These are phyloP conservation scores for Karstenula rhodostoma DNA, from an alignment of 2,329 filamentous ascomycete genomes.

Conservation along the genomic window DNA sequence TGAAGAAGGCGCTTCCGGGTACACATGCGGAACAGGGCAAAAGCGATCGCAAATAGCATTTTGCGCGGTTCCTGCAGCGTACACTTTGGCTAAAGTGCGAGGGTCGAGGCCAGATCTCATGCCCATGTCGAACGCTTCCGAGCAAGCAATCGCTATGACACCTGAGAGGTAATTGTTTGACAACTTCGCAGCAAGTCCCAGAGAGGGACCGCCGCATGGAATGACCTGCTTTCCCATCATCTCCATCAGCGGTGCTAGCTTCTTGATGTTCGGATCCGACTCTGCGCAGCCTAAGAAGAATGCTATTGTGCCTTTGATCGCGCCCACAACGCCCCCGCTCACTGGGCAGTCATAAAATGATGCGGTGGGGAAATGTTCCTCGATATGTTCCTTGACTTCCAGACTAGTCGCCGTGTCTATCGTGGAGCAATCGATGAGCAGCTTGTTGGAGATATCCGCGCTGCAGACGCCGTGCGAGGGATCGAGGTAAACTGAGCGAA, in stretches of 20 bases:
- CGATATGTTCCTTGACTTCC: slow-evolving; percentile 53
- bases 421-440: slow-evolving; percentile 64
- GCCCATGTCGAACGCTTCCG: slow-evolving; percentile 68
- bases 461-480: slow-evolving; percentile 53
- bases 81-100: slow-evolving; percentile 60
- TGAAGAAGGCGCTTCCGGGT: slow-evolving; percentile 56
- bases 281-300: slow-evolving; percentile 64
- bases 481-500: slow-evolving; percentile 61
- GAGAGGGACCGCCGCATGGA: slow-evolving; percentile 63
- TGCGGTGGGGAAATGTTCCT: slow-evolving; percentile 49
- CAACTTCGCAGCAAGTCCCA: slow-evolving; percentile 67
- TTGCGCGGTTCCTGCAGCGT: slow-evolving; percentile 61
- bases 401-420: slow-evolving; percentile 63
- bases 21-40: slow-evolving; percentile 61
- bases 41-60: slow-evolving; percentile 61
- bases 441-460: slow-evolving; percentile 53
- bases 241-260: slow-evolving; percentile 55
- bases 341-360: slow-evolving; percentile 64
- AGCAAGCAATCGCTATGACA: slow-evolving; percentile 65
- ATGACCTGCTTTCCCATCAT: slow-evolving; percentile 65
- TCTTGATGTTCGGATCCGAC: slow-evolving; percentile 53
- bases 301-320: slow-evolving; percentile 60
- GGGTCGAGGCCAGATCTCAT: slow-evolving; percentile 66
- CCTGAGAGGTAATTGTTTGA: slow-evolving; percentile 69
- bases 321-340: slow-evolving; percentile 62